phyloP scores from a whole-genome alignment of 371 early-diverging fungal genomes.

The Haplosporangium sp. region DNA sequence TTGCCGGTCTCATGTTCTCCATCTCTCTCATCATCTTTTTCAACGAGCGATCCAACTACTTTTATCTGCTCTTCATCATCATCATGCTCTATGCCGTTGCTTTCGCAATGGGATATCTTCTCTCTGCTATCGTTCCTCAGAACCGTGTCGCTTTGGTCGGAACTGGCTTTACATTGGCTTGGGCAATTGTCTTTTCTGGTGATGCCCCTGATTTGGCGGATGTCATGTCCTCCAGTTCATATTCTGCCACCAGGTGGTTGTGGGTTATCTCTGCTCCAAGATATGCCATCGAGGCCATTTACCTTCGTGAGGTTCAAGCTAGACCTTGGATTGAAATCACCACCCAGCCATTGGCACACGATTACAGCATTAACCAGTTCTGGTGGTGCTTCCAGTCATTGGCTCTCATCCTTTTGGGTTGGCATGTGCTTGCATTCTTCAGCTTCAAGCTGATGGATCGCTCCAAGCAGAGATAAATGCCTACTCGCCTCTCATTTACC shows the following conservation, averaged over 20 bases:
- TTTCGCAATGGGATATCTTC: constrained; percentile 60
- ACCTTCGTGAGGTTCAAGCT: constrained; percentile 59
- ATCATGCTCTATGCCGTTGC: constrained; percentile 53
- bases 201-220: constrained; percentile 58
- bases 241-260: constrained; percentile 39
- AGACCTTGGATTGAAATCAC: constrained; percentile 57
- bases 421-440: constrained; percentile 60
- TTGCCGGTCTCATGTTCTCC: constrained; percentile 65
- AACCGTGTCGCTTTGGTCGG: constrained; percentile 57
- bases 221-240: constrained; percentile 52
- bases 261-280: constrained; percentile 61
- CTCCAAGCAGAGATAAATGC: constrained; percentile 55
- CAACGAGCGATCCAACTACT: constrained; percentile 56
- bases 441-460: constrained; percentile 61
- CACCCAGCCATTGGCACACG: constrained; percentile 23
- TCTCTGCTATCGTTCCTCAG: constrained; percentile 57
- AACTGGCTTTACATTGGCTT: constrained; percentile 60
- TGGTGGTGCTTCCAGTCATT: constrained; percentile 53
- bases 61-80: constrained; percentile 47
- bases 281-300: constrained; percentile 66
- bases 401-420: constrained; percentile 53
- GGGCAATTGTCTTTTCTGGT: constrained; percentile 63
- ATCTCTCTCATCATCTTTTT: constrained; percentile 62
- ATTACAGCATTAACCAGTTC: constrained; percentile 36
- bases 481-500: background rate